Evolutionary conservation across 371 early-diverging fungal species (phyloP).

Genomic region (Mortierella sp.): DNA sequence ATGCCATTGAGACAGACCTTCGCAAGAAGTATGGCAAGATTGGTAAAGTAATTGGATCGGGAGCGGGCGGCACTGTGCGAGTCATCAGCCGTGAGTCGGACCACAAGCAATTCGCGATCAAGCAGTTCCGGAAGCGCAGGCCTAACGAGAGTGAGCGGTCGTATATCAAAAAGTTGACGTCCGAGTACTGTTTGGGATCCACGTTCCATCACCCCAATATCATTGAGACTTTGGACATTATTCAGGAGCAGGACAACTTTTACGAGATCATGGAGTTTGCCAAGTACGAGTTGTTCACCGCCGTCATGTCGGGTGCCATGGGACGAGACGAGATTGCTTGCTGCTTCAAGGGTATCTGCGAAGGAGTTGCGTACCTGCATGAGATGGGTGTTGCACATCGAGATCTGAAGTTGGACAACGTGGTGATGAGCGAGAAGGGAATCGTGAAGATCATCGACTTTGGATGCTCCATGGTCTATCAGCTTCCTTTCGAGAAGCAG

Average conservation of each 20-base stretch:
- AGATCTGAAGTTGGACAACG: conserved; percentile 91
- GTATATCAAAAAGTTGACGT: conserved; percentile 85
- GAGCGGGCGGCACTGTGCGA: conserved; percentile 80
- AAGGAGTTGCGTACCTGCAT: conserved; percentile 80
- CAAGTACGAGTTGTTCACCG: conserved; percentile 78
- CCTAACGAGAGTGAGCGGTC: conserved; percentile 77
- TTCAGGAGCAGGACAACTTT: conserved; percentile 65
- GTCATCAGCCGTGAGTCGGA: conserved; percentile 63
- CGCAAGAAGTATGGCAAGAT: conserved; percentile 48
- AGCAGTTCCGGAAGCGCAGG: conserved; percentile 81
- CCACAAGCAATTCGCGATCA: conserved; percentile 75
- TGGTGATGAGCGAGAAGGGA: conserved; percentile 74
- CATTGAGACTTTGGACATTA: conserved; percentile 85
- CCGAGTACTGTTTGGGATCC: conserved; percentile 86
- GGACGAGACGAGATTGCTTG: conserved; percentile 72
- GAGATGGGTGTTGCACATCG: conserved; percentile 84
- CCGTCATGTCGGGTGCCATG: conserved; percentile 77
- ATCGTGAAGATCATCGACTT: conserved; percentile 93
- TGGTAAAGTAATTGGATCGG: conserved; percentile 75
- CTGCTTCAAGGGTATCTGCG: conserved; percentile 79
- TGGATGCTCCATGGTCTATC: conserved; percentile 87
- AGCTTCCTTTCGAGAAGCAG: conserved; percentile 71
- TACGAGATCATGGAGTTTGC: conserved; percentile 87
- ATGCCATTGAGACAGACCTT: conserved; percentile 42
- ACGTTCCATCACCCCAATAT: conserved; percentile 87